Conservation (phyloP, 352 stramenopile genomes). For the Chrysophaeum taylorii region DNA sequence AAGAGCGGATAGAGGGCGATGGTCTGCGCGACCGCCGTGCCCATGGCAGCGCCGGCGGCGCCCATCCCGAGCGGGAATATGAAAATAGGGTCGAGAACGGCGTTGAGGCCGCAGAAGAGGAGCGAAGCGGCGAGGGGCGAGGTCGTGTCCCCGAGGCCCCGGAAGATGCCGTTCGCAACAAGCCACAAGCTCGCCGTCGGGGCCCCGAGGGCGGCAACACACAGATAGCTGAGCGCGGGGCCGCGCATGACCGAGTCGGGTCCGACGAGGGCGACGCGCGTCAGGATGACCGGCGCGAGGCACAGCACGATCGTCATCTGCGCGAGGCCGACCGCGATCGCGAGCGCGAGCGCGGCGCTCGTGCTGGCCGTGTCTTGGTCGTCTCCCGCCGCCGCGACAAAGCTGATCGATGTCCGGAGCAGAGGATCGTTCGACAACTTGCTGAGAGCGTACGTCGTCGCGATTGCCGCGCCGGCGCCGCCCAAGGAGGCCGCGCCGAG, state of each 20-base stretch:
- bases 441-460: slow-evolving; percentile 51
- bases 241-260: slow-evolving; percentile 42
- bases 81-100: slow-evolving; percentile 51
- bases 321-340: slow-evolving; percentile 45
- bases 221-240: slow-evolving; percentile 51
- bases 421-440: slow-evolving; percentile 67
- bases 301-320: slow-evolving; percentile 49
- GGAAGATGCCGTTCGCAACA: slow-evolving; percentile 61
- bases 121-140: slow-evolving; percentile 52
- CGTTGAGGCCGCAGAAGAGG: slow-evolving; percentile 49
- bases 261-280: slow-evolving; percentile 43
- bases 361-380: slow-evolving; percentile 13
- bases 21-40: slow-evolving; percentile 51
- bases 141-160: slow-evolving; percentile 51
- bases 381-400: slow-evolving; percentile 53
- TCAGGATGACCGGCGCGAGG: slow-evolving; percentile 38
- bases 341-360: slow-evolving; percentile 41
- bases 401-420: slow-evolving; percentile 50
- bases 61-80: slow-evolving; percentile 52
- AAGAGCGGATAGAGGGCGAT: slow-evolving; percentile 46
- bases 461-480: slow-evolving; percentile 55
- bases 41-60: slow-evolving; percentile 47
- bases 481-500: slow-evolving; percentile 50
- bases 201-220: slow-evolving; percentile 48
- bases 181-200: slow-evolving; percentile 54